Base-by-base conservation (phyloP, 164 flowering plant species). In the Saururus chinensis region DNA sequence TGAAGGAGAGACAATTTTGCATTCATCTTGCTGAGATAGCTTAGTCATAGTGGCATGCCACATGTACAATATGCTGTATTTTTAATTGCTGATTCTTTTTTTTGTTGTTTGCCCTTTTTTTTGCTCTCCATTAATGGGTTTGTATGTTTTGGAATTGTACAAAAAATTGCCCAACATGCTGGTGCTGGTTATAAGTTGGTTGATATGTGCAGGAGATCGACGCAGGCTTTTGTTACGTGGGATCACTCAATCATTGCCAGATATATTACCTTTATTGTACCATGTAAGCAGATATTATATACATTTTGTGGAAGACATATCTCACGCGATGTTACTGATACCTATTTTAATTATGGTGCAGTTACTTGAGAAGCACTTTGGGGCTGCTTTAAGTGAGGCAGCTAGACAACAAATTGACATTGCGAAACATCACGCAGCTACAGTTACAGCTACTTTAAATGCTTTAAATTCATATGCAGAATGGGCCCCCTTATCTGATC, bases 401-500 rank as follows among this genome's bases (percentile, higher is more conserved):
- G 75, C 83, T 22, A 76, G 73, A 66, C 89, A 86, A 63, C 87
- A 85, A 59, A 48, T 89, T 56, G 95, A 84, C 56, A 60, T 70
- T 68, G 99, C 96, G 62, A 95, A 87, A 71, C 96, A 81, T 70
- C 99, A 95, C 78, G 98, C 89, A 45, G 86, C 93, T 10, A 58
- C 93, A 48, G 88, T 87, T 37, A 85, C 82, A 30, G 89, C 98
- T 68, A 68, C 84, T 69, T 62, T 91, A 49, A 86, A 95, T 84
- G 99, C 98, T 66, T 41, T 91, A 57, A 91, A 89, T 84, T 93
- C 98, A 53, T 91, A 95, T 82, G 89, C 93, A 56, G 99, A 95
- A 60, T 95, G 98, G 99, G 98, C 95, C 45, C 98, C 98, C 51
- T 60, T 95, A 64, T 69, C 83, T 41, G 93, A 95, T 82, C 90